Evolutionary conservation across 768 basidiomycete genomes (phyloP).

Genomic region (Rhodotorula sphaerocarpa): DNA sequence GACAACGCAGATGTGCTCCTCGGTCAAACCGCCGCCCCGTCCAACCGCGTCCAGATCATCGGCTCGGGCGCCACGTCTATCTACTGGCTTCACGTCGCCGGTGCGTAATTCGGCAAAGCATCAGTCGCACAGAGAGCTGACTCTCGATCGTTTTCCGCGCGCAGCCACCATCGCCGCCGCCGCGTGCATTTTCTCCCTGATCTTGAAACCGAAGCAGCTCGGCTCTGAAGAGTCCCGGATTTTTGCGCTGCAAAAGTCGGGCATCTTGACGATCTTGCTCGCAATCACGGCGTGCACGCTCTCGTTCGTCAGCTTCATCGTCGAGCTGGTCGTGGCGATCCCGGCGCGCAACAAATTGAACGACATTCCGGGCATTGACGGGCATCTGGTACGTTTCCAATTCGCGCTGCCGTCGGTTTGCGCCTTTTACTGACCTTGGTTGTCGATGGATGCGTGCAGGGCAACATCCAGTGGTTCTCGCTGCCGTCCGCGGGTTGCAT

Average conservation of each 20-base stretch:
- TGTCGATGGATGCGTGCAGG: neutral
- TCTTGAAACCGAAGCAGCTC: slow-evolving; percentile 25
- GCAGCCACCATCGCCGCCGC: slow-evolving; percentile 20
- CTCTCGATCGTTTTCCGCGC: too few species aligned
- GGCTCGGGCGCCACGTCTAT: slow-evolving; percentile 4
- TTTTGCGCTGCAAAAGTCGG: slow-evolving; percentile 31
- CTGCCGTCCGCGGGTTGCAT: slow-evolving; percentile 24
- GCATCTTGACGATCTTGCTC: slow-evolving; percentile 30
- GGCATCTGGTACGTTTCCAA: slow-evolving; percentile 5
- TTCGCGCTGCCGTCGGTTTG: neutral
- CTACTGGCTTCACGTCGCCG: slow-evolving; percentile 31
- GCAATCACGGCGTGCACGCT: slow-evolving; percentile 10
- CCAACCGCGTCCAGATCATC: slow-evolving; percentile 10
- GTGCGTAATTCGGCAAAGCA: slow-evolving; percentile 2
- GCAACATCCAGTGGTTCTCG: slow-evolving; percentile 33
- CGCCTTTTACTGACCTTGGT: neutral
- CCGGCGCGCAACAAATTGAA: slow-evolving; percentile 20
- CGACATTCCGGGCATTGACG: slow-evolving; percentile 11
- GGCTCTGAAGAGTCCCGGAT: slow-evolving; percentile 20
- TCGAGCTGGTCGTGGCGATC: slow-evolving; percentile 24
- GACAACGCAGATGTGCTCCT: slow-evolving; percentile 18
- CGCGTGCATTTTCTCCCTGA: slow-evolving; percentile 22
- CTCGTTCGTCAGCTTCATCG: slow-evolving; percentile 20
- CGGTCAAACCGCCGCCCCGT: slow-evolving; percentile 2
- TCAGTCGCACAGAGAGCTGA: neutral